Evolutionary conservation across 441 rosid genomes (phyloP).

Genomic region (Arabidopsis hybrid): DNA sequence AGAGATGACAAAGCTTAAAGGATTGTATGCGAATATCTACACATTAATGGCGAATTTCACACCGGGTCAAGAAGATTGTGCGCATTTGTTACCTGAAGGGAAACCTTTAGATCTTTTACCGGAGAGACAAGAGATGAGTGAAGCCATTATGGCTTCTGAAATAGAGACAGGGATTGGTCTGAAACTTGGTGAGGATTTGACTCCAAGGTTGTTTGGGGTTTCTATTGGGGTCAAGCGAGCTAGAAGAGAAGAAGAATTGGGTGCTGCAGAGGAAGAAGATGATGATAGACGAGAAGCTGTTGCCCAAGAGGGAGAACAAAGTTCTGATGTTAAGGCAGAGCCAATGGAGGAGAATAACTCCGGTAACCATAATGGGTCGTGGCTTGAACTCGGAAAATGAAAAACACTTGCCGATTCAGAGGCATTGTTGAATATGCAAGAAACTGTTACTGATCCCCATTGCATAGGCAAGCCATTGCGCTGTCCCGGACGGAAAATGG

Average conservation of each 20-base stretch:
- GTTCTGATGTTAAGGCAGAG: conserved; percentile 61
- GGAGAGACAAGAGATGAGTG: conserved; percentile 37
- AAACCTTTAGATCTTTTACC: conserved; percentile 38
- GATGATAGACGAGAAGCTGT: conserved; percentile 38
- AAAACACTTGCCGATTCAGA: background rate
- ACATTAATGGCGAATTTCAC: conserved; percentile 68
- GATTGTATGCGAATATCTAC: conserved; percentile 67
- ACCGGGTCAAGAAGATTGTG: conserved; percentile 56
- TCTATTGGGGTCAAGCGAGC: conserved; percentile 76
- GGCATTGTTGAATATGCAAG: background rate
- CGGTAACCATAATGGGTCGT: conserved; percentile 50
- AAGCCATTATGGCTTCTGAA: conserved; percentile 36
- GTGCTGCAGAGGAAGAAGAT: conserved; percentile 46
- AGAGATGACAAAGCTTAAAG: conserved; percentile 69
- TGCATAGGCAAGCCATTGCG: conserved; percentile 18
- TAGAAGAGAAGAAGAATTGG: conserved; percentile 55
- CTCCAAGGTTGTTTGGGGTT: conserved; percentile 85
- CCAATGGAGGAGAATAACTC: conserved; percentile 60
- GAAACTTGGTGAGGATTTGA: conserved; percentile 48
- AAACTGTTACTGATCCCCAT: background rate
- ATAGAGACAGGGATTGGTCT: conserved; percentile 41
- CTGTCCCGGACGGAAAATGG: conserved; percentile 9
- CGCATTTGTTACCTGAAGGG: conserved; percentile 47
- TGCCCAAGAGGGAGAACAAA: conserved; percentile 43
- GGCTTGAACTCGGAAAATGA: conserved; percentile 79